Conservation (phyloP, 2,329 filamentous ascomycete genomes). For the Nemania sp. region DNA sequence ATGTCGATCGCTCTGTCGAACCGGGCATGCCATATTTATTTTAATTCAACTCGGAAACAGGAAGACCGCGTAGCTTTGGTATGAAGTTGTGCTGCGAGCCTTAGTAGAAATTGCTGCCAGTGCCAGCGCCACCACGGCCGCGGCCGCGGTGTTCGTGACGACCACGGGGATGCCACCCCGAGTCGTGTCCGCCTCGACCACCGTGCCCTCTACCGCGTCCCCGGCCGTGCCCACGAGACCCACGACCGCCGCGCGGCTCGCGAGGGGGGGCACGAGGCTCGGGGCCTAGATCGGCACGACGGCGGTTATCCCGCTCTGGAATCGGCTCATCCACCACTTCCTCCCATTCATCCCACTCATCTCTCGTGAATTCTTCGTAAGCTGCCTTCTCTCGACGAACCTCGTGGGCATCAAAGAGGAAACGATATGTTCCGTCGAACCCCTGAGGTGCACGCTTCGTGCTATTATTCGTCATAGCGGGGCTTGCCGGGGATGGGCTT, state of each 20-base stretch:
- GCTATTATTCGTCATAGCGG: constrained; percentile 36
- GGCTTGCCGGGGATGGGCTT: constrained; percentile 44
- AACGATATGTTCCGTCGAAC: constrained; percentile 76
- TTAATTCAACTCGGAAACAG: constrained; percentile 1
- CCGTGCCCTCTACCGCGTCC: constrained; percentile 27
- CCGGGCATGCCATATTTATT: constrained; percentile 4
- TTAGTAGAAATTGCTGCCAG: constrained; percentile 32
- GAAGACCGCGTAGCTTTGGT: not conserved
- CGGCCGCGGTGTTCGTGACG: constrained; percentile 34
- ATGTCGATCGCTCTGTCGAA: constrained; percentile 1
- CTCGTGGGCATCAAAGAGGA: constrained; percentile 80
- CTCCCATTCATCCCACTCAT: constrained; percentile 76
- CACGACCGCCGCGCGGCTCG: constrained; percentile 30
- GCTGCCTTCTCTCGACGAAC: constrained; percentile 71
- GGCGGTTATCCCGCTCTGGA: constrained; percentile 31
- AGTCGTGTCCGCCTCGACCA: constrained; percentile 33
- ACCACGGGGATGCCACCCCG: constrained; percentile 33
- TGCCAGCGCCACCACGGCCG: constrained; percentile 27
- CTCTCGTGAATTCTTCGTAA: constrained; percentile 69
- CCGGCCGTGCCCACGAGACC: constrained; percentile 32
- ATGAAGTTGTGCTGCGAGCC: not conserved
- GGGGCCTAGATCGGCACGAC: constrained; percentile 31
- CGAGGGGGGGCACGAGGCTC: constrained; percentile 32
- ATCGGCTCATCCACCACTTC: constrained; percentile 73
- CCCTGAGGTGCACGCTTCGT: constrained; percentile 41